Percentiles rank a stretch among this genome's conserved stretches.
These are phyloP conservation scores for Chaetoceros muelleri DNA, from an alignment of 108 stramenopile species.

Conservation along the genomic window DNA sequence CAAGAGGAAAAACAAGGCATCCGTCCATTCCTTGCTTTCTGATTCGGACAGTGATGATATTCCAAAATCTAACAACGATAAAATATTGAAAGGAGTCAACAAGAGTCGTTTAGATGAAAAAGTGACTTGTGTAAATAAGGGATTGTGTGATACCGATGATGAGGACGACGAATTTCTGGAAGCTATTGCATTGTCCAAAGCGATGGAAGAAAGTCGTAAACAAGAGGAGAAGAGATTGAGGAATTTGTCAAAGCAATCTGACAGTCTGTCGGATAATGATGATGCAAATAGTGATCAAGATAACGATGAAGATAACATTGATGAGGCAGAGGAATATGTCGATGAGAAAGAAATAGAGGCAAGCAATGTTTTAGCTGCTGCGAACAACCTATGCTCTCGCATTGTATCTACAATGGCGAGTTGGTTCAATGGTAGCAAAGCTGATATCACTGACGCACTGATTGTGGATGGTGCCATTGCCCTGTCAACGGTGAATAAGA, in stretches of 20 bases:
- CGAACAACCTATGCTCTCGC: constrained; percentile 53
- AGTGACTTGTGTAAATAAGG: constrained; percentile 3
- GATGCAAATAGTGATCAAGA: constrained; percentile 16
- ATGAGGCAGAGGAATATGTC: constrained; percentile 38
- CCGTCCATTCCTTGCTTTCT: not conserved
- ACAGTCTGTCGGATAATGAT: constrained; percentile 4
- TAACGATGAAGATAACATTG: constrained; percentile 28
- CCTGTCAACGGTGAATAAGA: constrained; percentile 10
- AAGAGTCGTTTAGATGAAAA: not conserved
- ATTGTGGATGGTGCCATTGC: constrained; percentile 56
- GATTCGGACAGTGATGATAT: not conserved
- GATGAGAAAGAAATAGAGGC: constrained; percentile 58
- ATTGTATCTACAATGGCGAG: constrained; percentile 43
- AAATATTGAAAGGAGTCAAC: not conserved
- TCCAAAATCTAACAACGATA: not conserved
- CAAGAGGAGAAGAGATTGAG: not conserved
- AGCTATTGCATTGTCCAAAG: not conserved
- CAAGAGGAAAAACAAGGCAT: constrained; percentile 3
- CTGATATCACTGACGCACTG: constrained; percentile 19
- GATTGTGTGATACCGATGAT: constrained; percentile 5
- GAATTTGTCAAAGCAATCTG: not conserved
- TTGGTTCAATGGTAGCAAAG: constrained; percentile 28
- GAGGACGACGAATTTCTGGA: constrained; percentile 5
- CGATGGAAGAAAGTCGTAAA: not conserved
- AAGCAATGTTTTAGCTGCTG: constrained; percentile 38